phyloP scores from a whole-genome alignment of 768 basidiomycete genomes.

The Leccinellum rugosiceps region DNA sequence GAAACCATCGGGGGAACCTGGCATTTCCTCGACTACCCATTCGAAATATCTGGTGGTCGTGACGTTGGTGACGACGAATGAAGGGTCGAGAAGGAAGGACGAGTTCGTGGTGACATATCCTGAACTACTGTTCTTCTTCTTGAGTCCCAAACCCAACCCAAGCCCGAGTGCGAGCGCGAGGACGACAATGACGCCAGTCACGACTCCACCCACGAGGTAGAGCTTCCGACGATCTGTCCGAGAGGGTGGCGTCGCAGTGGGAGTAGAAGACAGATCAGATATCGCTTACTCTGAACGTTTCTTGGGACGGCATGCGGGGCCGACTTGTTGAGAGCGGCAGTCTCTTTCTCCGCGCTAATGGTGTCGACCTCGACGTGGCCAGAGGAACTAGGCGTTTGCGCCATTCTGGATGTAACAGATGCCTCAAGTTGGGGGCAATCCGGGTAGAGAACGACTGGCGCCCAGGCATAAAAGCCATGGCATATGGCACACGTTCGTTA shows the following conservation, averaged over 20 bases:
- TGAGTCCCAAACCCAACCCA: constrained; percentile 28
- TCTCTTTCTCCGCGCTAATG: constrained; percentile 5
- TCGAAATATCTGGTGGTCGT: constrained; percentile 42
- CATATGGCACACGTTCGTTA: constrained; percentile 14
- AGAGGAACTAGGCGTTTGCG: constrained; percentile 2
- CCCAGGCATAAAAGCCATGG: constrained; percentile 4
- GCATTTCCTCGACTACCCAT: constrained; percentile 40
- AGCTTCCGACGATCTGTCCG: constrained; percentile 20
- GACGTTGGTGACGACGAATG: constrained; percentile 24
- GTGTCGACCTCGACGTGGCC: background rate
- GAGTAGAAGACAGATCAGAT: background rate
- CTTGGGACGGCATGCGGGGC: background rate
- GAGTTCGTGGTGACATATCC: constrained; percentile 24
- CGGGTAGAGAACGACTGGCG: background rate
- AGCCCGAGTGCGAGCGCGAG: constrained; percentile 27
- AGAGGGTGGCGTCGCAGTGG: background rate
- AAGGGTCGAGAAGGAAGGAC: constrained; percentile 28
- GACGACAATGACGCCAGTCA: constrained; percentile 10
- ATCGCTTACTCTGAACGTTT: constrained; percentile 7
- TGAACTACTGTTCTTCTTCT: constrained; percentile 12
- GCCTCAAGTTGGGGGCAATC: background rate
- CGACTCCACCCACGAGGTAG: constrained; percentile 13
- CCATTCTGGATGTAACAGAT: constrained; percentile 7
- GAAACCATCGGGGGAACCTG: constrained; percentile 41
- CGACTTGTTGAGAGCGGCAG: background rate